Evolutionary conservation across 495 filamentous ascomycete species (phyloP).

Genomic region (Durotheca rogersii): DNA sequence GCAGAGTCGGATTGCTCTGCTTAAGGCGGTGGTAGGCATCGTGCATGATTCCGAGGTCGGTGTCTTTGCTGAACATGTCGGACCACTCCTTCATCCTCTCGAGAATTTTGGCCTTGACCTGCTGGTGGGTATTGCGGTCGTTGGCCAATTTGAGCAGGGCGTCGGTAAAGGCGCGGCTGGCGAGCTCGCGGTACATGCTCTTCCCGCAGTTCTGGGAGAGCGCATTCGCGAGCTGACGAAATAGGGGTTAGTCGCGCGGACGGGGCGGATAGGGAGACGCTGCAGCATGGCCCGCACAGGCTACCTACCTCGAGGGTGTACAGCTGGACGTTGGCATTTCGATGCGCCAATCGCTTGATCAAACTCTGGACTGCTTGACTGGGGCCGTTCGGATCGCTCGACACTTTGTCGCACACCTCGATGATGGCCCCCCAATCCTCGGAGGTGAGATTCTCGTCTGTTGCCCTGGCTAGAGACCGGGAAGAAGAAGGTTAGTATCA

Average conservation of each 20-base stretch:
- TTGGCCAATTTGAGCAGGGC: conserved; percentile 84
- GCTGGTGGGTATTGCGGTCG: conserved; percentile 92
- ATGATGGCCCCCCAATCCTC: conserved; percentile 99
- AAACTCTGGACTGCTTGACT: conserved; percentile 92
- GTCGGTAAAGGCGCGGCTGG: conserved; percentile 94
- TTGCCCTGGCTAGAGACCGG: conserved; percentile 90
- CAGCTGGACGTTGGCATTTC: conserved; percentile 98
- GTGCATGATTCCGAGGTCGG: conserved; percentile 96
- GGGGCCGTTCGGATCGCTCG: conserved; percentile 57
- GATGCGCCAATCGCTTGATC: conserved; percentile 94
- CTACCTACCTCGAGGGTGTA: conserved; percentile 86
- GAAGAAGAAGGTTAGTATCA: conserved; percentile 6
- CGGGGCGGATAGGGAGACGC: neutral
- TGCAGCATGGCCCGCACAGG: neutral
- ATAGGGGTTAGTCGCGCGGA: conserved; percentile 1
- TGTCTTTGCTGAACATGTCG: conserved; percentile 86
- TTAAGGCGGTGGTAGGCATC: conserved; percentile 91
- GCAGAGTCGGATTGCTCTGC: conserved; percentile 79
- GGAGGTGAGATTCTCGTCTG: conserved; percentile 95
- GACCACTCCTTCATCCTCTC: conserved; percentile 97
- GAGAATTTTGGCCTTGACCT: conserved; percentile 95
- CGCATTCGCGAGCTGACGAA: conserved; percentile 76
- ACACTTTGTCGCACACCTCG: conserved; percentile 95
- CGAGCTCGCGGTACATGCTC: conserved; percentile 88
- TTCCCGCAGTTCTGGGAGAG: conserved; percentile 93